Conservation (phyloP, 2,329 filamentous ascomycete genomes). For the Clarireedia hainanense region DNA sequence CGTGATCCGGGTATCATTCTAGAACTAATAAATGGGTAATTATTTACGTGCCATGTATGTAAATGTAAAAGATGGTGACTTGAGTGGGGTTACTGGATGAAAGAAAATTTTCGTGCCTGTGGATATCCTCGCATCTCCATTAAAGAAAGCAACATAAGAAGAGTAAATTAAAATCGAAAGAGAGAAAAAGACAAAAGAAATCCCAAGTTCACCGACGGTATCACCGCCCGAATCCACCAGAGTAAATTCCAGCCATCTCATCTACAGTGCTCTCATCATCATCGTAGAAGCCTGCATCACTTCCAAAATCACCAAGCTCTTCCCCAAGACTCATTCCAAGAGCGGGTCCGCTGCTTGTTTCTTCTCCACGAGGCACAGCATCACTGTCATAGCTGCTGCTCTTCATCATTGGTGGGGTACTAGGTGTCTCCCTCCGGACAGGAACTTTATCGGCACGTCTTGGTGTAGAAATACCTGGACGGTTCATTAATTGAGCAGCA, state of each 20-base stretch:
- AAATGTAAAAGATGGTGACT: not conserved
- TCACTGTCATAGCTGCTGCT: conserved; percentile 52
- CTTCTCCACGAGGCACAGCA: conserved; percentile 37
- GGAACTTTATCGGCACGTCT: conserved; percentile 36
- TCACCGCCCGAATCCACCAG: conserved; percentile 5
- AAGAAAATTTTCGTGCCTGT: not conserved
- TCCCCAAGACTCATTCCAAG: conserved; percentile 3
- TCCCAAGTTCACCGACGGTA: not conserved
- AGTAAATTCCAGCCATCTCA: conserved; percentile 10
- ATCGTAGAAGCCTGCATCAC: conserved; percentile 30
- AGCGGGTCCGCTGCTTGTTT: conserved; percentile 19
- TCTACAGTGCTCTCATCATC: conserved; percentile 27
- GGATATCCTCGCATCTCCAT: not conserved
- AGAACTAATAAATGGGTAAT: not conserved
- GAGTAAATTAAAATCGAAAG: not conserved
- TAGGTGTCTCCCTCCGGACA: conserved; percentile 30
- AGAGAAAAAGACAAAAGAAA: not conserved
- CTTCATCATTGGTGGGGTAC: conserved; percentile 55
- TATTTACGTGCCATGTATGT: not conserved
- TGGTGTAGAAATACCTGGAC: conserved; percentile 24
- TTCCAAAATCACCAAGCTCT: conserved; percentile 11
- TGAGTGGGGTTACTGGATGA: not conserved
- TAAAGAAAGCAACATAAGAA: too few species aligned
- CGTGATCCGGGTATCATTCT: conserved; percentile 7
- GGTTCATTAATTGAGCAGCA: conserved; percentile 34